Evolutionary conservation across 2,329 filamentous ascomycete species (phyloP), one percentile per base, ranked within the genome.

Genomic region (Botrytis cinerea): DNA sequence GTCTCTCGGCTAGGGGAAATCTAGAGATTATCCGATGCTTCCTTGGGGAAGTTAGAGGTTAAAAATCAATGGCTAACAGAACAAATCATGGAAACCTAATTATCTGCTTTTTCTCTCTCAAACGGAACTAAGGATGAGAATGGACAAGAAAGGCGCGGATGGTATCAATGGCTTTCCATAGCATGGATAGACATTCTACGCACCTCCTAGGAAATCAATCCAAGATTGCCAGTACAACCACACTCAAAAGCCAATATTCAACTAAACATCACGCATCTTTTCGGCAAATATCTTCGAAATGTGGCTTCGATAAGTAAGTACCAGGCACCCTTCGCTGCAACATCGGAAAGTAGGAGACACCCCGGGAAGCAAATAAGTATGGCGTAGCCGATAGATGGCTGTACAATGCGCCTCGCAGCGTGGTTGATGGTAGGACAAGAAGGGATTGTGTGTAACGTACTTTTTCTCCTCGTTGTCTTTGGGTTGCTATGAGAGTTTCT

Each of bases 121-220:
- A n/a, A 68, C 46, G 18, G 12, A 46, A 46, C 40, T n/a, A 64
- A 16, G n/a, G 43, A 35, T 35, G 6, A 9, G n/a, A 28, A 40
- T 51, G 2, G 2, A n/a, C 4, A 38, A 67, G 35, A 54, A 9
- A 51, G 43, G 32, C 16, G 51, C n/a, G 51, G n/a, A 32, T 57
- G 2, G 28, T 57, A 57, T 62, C 38, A 62, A 22, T 62, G 8
- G 25, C 38, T n/a, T 62, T n/a, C 25, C 16, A 45, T 20, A 6
- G 25, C 16, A 63, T 45, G n/a, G 20, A n/a, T 16, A 28, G 51
- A 28, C n/a, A 18, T 4, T 57, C n/a, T 9, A 54, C 4, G 8
- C 14, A 7, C 18, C 14, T 18, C 0, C 28, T 3, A 57, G 14
- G 6, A 14, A 18, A 8, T 1, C 2, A n/a, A 18, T 28, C 7